A percentile compares a stretch with the other conserved stretches of the same genome.
Evolutionary conservation across 2,329 filamentous ascomycete genomes (phyloP).

Genomic region (Intubia oerlemansii): DNA sequence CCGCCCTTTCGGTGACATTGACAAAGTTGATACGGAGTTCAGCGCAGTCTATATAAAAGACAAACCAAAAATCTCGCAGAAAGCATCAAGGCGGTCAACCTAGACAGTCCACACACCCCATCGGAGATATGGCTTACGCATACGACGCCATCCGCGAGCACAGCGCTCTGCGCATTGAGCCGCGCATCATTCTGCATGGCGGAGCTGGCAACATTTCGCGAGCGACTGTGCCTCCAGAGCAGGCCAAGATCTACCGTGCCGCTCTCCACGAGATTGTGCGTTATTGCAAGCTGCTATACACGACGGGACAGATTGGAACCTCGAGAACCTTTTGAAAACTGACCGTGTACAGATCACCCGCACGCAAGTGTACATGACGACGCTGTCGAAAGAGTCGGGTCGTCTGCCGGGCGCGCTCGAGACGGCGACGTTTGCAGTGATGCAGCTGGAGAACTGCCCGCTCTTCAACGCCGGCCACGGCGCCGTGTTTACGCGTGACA

Average conservation of each 20-base stretch:
- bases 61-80: too few species aligned
- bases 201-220: slow-evolving; percentile 50
- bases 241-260: slow-evolving; percentile 34
- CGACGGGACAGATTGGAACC: too few species aligned
- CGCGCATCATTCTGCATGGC: slow-evolving; percentile 49
- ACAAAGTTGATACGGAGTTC: too few species aligned
- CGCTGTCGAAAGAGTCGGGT: too few species aligned
- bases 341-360: slow-evolving; percentile 19
- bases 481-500: slow-evolving; percentile 68
- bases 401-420: too few species aligned
- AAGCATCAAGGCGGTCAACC: too few species aligned
- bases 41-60: too few species aligned
- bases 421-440: slow-evolving; percentile 53
- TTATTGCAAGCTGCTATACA: background rate
- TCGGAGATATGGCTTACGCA: too few species aligned
- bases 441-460: slow-evolving; percentile 54
- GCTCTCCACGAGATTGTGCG: slow-evolving; percentile 43
- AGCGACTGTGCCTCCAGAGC: slow-evolving; percentile 31
- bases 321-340: background rate
- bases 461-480: slow-evolving; percentile 74
- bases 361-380: slow-evolving; percentile 25
- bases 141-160: too few species aligned
- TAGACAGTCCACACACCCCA: too few species aligned
- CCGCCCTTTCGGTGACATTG: too few species aligned
- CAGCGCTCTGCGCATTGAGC: slow-evolving; percentile 15